Base-by-base conservation (phyloP, 1,284 basidiomycete species). In the Puccinia horiana region DNA sequence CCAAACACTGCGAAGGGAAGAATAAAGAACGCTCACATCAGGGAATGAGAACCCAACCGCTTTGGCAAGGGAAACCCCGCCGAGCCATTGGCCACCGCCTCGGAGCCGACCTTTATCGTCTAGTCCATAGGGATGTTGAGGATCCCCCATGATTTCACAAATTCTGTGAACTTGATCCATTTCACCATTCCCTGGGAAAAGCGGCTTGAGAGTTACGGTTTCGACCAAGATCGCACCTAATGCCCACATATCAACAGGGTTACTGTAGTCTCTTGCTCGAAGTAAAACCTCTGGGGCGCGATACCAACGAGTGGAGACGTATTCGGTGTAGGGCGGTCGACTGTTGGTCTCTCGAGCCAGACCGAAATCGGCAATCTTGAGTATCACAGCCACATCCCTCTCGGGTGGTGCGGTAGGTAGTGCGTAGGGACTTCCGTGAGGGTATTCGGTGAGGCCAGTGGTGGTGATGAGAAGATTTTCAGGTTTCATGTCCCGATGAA, bases 401-500 rank as follows among this genome's bases (percentile, higher is more conserved):
- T 98, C 95, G 70, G 91, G 86, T 18, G 86, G 84, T 0, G 85
- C 80, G 81, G 83, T 80, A 2, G 85, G 83, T 16, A 84, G 83
- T 20, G 85, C 84, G 78, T 84, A 84, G 32, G 85, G 83, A 42
- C 75, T 49, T 26, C 76, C 81, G 12, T 84, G 74, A n/a, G 92
- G 92, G 87, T 99, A 99, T 88, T 98, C 95, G 84, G 93, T 93
- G 74, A 98, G 90, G 35, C 97, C 97, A 14, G 95, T 98, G 1
- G 97, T 99, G n/a, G 97, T 99, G 85, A 99, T 96, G 80, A 99
- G 91, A n/a, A 99, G 91, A 86, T 99, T 99, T 87, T 99, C 97
- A 40, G 97, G 97, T 88, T 99, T 99, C 94, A 99, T 96, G 88
- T 99, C 97, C 79, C 97, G 94, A 87, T 99, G 97, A 87, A 99